Conservation (phyloP, 1,139 yeast genomes). For the Scheffersomyces segobiensis region DNA sequence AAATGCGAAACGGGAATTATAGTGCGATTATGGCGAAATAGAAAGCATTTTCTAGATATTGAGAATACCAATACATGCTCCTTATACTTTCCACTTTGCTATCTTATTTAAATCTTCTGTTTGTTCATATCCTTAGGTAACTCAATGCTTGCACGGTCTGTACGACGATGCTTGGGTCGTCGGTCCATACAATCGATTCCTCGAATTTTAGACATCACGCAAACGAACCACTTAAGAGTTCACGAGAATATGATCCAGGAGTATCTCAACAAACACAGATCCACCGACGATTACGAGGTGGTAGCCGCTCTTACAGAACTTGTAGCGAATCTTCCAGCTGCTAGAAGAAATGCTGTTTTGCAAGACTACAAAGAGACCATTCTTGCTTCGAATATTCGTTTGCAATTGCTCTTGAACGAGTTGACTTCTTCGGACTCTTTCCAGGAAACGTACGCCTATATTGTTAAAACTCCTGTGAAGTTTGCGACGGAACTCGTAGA, state of each 20-base stretch:
- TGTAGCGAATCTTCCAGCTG: not conserved
- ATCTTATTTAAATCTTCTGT: no score
- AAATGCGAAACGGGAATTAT: not conserved
- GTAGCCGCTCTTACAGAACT: not conserved
- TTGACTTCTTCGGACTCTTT: not conserved
- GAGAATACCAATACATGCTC: not conserved
- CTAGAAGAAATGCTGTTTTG: not conserved
- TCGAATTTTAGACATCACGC: not conserved
- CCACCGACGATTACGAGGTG: not conserved
- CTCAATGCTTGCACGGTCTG: not conserved
- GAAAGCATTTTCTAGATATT: no score
- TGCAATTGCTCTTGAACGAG: not conserved
- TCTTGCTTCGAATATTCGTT: not conserved
- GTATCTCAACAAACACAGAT: not conserved
- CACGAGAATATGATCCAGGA: not conserved
- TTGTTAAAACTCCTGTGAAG: not conserved
- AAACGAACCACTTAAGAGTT: not conserved
- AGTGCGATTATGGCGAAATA: not conserved
- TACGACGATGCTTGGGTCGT: not conserved
- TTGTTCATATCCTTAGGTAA: not conserved
- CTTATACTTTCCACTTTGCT: not conserved
- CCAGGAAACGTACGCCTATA: not conserved
- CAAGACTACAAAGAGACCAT: not conserved
- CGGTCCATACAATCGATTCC: not conserved
- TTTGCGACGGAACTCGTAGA: slow-evolving; percentile 17